Base-by-base conservation (phyloP, 2,329 filamentous ascomycete genomes). In the Thermoascus crustaceus region DNA sequence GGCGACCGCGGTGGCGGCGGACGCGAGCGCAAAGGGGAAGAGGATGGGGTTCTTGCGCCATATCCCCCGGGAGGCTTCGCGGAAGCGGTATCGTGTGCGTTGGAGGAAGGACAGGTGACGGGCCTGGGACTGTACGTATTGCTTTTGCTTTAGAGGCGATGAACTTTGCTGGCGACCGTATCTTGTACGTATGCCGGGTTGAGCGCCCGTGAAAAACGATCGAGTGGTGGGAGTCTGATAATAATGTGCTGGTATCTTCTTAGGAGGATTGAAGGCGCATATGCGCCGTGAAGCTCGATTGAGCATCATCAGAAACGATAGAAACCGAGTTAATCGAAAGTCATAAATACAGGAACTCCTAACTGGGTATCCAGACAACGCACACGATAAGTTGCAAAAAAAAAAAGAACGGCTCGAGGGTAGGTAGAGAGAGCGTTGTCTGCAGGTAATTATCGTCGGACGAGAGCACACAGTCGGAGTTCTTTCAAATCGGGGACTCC, bases 1-100 rank as follows among this genome's bases (percentile, higher is more conserved):
- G 1, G 51, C 46, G 6, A 54, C 49, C 5, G 52, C 55, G 8
- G 55, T 58, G 17, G 60, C 45, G 4, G 58, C 50, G 14, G 55
- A 61, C 32, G 66, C 35, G 13, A 69, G 52, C n/a, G 60, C 58
- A 9, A 63, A 43, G 1, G 61, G 58, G 21, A 67, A 57, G 30
- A 63, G 43, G 35, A 68, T 47, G 4, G 65, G 64, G 42, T 65
- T 58, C 43, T 62, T 62, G 47, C 58, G 58, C 58, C 60, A 63
- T 35, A 64, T 60, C 14, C 53, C 58, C 38, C 55, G 56, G 4
- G 49, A 57, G 10, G 60, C 58, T 44, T 59, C 49, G 9, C 53
- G 55, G 43, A 58, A 57, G 35, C 49, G 50, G 39, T 52, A 49
- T 16, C 48, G 47, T 21, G 61, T 43, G 34, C 54, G 55, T 30